A percentile compares a stretch with the other conserved stretches of the same genome.
phyloP scores from a whole-genome alignment of 2,329 filamentous ascomycete species.

The Pestalotiopsis sp. region DNA sequence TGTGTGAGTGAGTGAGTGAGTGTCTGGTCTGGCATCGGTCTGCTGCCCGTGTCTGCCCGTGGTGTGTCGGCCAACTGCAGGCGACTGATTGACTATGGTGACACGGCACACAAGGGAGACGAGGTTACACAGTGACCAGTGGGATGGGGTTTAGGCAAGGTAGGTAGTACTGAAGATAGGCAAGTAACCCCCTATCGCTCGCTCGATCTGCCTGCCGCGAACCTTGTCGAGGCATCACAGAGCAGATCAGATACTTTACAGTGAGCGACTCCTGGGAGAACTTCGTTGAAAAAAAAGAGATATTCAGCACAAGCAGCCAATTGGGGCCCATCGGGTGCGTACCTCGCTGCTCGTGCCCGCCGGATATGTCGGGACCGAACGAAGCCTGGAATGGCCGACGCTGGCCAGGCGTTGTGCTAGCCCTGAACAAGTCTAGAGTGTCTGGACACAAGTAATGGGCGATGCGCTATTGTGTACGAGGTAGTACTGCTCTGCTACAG shows the following conservation, averaged over 20 bases:
- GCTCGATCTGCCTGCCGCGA: neutral
- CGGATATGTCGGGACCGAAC: slow-evolving; percentile 1
- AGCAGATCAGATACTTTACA: too few relatives aligned
- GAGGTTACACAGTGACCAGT: neutral
- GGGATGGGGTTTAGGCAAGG: neutral
- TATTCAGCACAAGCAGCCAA: too few relatives aligned
- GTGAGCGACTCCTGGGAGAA: too few relatives aligned
- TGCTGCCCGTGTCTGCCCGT: neutral
- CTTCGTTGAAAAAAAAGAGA: too few relatives aligned
- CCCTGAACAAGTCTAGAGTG: neutral
- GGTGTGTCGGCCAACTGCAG: neutral
- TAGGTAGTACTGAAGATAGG: neutral
- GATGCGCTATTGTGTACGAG: neutral
- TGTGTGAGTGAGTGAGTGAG: neutral
- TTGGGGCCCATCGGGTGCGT: neutral
- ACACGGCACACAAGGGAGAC: neutral
- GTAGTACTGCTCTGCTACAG: too few relatives aligned
- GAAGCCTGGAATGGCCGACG: neutral
- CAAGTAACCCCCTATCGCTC: neutral
- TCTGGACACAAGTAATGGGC: neutral
- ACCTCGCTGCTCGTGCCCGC: neutral
- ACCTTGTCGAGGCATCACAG: neutral
- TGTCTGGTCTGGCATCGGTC: neutral
- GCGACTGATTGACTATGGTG: neutral
- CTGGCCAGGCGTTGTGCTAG: neutral